Evolutionary conservation across 257 asterid species (phyloP), one percentile per base, ranked within the genome.

Genomic region (Haberlea rhodopensis): DNA sequence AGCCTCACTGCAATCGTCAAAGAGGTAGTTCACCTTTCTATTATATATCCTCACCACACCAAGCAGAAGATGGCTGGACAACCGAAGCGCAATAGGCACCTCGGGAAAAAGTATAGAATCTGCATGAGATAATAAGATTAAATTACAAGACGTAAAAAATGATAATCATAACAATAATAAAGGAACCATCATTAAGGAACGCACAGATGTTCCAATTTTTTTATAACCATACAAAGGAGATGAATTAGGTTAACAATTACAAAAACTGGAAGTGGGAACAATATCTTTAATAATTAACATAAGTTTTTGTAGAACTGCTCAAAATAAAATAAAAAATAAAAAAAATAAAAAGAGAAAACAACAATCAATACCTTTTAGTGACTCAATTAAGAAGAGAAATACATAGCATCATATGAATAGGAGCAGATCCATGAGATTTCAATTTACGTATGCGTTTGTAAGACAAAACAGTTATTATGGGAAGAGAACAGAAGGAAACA

Each of bases 41-140:
- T 81, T 73, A 75, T 94, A 94, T 78, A 94, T 94, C 71, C 99
- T 86, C 83, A 88, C 99, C 75, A 94, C 99, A 1, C 99, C 99
- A 78, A 94, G 87, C 63, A 94, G 84, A 81, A 94, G 97, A 78
- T 94, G 99, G 87, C 99, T 90, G 71, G 99, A 87, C 81, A 94
- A 72, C 51, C 99, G 88, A 76, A 94, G 85, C 7, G 99, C 99
- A 78, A 94, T 94, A 28, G 99, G 99, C 65, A 85, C 97, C 59
- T 94, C 99, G 10, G 99, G 97, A 57, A 25, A 90, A 74, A 94
- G 95, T 66, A 94, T 94, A 1, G 99, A 85, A 76, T 94, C 99
- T 94, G 97, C 70, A 57, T 66, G 71, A 60, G 20, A 78, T 48
- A 60, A 78, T 71, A 57, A 68, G 66, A 58, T 63, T 16, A 32